Conservation (phyloP, 306 rosid species). For the Elaeagnus macrophylla region DNA sequence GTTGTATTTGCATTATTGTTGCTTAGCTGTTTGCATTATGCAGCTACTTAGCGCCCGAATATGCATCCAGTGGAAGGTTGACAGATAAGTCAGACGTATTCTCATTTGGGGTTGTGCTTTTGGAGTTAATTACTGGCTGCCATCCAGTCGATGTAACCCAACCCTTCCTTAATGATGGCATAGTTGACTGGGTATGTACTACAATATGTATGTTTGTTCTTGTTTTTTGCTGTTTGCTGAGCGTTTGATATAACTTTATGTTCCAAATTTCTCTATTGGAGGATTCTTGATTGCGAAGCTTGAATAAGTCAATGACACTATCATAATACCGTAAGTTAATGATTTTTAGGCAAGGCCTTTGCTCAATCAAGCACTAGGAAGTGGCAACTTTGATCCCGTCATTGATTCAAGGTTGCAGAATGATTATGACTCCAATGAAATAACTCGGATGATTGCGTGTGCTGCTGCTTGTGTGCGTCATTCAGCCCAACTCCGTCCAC, state of each 20-base stretch:
- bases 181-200: conserved; percentile 57
- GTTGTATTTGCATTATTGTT: neutral
- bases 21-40: conserved; percentile 7
- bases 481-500: conserved; percentile 48
- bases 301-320: too few relatives aligned
- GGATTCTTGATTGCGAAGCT: neutral
- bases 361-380: conserved; percentile 41
- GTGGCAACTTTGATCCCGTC: conserved; percentile 33
- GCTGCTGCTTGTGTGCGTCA: conserved; percentile 50
- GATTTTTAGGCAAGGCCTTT: conserved; percentile 57
- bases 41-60: conserved; percentile 67
- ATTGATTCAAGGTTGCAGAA: conserved; percentile 40
- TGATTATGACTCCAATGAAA: conserved; percentile 35
- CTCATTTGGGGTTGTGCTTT: conserved; percentile 59
- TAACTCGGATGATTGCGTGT: conserved; percentile 43
- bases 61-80: conserved; percentile 61
- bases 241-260: neutral
- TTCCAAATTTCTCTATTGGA: neutral
- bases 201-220: neutral
- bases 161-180: conserved; percentile 43
- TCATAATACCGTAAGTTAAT: too few relatives aligned
- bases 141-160: conserved; percentile 39
- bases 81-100: conserved; percentile 62
- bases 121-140: conserved; percentile 59
- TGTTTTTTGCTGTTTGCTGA: neutral